Conservation (phyloP, 305 asterid genomes). For the Fraxinus nigra region DNA sequence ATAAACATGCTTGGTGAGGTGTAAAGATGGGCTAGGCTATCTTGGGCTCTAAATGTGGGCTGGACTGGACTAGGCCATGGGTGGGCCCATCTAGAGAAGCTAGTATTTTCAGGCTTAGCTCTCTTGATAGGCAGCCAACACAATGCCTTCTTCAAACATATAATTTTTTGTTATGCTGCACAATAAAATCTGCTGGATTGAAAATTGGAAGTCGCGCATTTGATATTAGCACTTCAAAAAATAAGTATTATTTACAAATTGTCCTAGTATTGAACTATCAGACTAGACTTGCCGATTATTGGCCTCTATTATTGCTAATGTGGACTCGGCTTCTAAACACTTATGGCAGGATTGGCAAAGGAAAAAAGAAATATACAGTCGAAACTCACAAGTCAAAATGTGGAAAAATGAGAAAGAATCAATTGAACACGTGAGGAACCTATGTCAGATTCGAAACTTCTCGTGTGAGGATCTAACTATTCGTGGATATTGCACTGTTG, state of each 20-base stretch:
- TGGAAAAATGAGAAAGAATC: conserved; percentile 49
- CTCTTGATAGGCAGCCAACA: neutral
- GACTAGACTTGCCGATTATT: conserved; percentile 23
- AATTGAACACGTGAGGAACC: conserved; percentile 17
- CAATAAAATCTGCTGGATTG: neutral
- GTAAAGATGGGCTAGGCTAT: neutral
- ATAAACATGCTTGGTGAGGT: neutral
- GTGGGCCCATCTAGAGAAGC: neutral
- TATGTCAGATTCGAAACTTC: conserved; percentile 13
- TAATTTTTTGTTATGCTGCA: neutral
- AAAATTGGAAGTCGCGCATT: conserved; percentile 11
- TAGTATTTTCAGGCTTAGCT: neutral
- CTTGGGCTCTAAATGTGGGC: neutral
- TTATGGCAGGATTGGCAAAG: conserved; percentile 14
- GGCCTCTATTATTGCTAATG: conserved; percentile 38
- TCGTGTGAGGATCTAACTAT: conserved; percentile 28
- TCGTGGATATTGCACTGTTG: conserved; percentile 80
- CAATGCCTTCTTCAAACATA: neutral
- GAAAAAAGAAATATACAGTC: conserved; percentile 5
- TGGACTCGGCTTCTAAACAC: conserved; percentile 28
- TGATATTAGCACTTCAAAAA: conserved; percentile 17
- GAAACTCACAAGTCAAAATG: conserved; percentile 43
- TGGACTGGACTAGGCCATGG: neutral
- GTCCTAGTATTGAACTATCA: conserved; percentile 21
- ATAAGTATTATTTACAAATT: conserved; percentile 35